Conservation (phyloP, 1,284 basidiomycete genomes). For the Apiotrichum gamsii region DNA sequence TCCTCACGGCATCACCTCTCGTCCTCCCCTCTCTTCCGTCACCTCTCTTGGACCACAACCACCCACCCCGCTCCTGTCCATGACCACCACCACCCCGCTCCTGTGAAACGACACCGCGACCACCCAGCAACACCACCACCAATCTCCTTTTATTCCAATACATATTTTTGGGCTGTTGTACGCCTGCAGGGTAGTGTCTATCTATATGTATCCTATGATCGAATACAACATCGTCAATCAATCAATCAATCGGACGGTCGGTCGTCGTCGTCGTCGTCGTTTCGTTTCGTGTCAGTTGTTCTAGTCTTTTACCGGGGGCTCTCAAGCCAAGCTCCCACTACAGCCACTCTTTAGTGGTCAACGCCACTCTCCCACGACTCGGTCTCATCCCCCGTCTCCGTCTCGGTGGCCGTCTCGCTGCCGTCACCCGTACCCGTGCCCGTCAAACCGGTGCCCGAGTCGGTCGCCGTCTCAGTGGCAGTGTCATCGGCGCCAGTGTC, state of each 20-base stretch:
- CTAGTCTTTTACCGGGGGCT: too few relatives aligned
- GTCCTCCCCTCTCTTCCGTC: neutral
- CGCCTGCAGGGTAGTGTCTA: neutral
- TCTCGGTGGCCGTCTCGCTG: constrained; percentile 3
- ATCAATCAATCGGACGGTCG: too few relatives aligned
- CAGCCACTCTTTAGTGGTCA: too few relatives aligned
- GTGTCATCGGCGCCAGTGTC: neutral
- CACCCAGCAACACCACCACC: too few relatives aligned
- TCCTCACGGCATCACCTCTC: neutral
- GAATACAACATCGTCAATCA: neutral
- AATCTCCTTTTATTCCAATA: too few relatives aligned
- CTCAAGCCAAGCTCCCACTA: too few relatives aligned
- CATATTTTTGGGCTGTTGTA: neutral
- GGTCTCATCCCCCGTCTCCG: constrained; percentile 10
- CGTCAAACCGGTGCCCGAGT: constrained; percentile 6
- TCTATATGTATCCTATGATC: neutral
- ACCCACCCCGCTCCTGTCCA: neutral
- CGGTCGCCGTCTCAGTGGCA: neutral
- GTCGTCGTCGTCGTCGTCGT: too few relatives aligned
- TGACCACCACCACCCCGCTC: too few relatives aligned
- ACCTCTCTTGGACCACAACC: neutral
- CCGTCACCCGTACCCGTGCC: constrained; percentile 9
- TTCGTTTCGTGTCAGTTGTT: too few relatives aligned
- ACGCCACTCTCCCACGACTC: constrained; percentile 8
- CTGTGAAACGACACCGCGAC: too few relatives aligned